A percentile compares a stretch with the other conserved stretches of the same genome.
Evolutionary conservation across 2,329 filamentous ascomycete genomes (phyloP).

Genomic region (Penicillium freii): DNA sequence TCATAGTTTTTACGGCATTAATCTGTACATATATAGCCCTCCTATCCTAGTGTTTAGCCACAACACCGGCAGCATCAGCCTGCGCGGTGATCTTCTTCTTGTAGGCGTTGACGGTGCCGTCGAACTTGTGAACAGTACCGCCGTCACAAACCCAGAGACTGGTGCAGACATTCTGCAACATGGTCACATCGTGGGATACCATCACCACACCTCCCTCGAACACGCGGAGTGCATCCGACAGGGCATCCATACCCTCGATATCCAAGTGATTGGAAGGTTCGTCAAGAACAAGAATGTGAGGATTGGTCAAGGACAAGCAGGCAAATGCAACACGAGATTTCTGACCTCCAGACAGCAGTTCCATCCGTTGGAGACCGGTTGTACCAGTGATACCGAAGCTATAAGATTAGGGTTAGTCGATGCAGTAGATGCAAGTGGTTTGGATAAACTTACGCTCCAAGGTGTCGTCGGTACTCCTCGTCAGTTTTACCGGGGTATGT

Average conservation of each 20-base stretch:
- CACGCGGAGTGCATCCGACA: constrained; percentile 75
- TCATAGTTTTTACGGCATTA: constrained; percentile 4
- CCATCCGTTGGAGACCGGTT: constrained; percentile 96
- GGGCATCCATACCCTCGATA: constrained; percentile 98
- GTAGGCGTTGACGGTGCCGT: constrained; percentile 91
- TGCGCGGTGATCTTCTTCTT: constrained; percentile 94
- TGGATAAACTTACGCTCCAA: constrained; percentile 71
- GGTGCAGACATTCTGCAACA: constrained; percentile 93
- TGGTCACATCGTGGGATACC: constrained; percentile 98
- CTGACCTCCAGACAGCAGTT: constrained; percentile 87
- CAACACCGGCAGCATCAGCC: constrained; percentile 83
- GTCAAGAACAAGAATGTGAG: constrained; percentile 95
- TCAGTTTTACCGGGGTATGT: constrained; percentile 86
- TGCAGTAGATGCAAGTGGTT: neutral
- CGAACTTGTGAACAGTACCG: constrained; percentile 93
- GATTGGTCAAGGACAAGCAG: constrained; percentile 89
- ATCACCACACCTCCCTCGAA: constrained; percentile 96
- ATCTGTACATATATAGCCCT: constrained; percentile 7
- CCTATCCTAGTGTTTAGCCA: constrained; percentile 33
- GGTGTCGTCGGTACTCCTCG: constrained; percentile 92
- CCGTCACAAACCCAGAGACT: constrained; percentile 95
- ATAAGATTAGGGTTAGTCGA: constrained; percentile 6
- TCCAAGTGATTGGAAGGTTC: constrained; percentile 98
- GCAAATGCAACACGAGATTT: constrained; percentile 98
- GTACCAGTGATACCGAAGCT: constrained; percentile 78